These are phyloP conservation scores for Erigeron philadelphicus DNA, from an alignment of 140 eudicot genomes.

Conservation along the genomic window DNA sequence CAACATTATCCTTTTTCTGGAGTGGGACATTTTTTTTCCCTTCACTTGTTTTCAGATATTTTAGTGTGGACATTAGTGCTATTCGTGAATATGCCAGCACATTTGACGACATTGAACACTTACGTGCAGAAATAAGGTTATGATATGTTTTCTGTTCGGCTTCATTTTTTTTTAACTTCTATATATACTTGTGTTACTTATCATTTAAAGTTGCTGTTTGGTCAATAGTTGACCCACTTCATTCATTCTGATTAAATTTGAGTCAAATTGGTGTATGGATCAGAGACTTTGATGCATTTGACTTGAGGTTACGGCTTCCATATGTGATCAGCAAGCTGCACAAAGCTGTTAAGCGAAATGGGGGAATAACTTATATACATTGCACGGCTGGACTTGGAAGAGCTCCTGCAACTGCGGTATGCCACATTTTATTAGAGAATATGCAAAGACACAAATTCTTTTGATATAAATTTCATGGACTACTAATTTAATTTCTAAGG, in stretches of 20 bases:
- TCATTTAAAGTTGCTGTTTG: neutral
- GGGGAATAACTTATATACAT: conserved; percentile 82
- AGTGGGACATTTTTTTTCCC: conserved; percentile 23
- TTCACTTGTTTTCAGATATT: conserved; percentile 55
- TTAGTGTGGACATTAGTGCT: conserved; percentile 78
- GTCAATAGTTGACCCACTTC: conserved; percentile 22
- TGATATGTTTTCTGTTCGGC: neutral
- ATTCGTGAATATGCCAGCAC: conserved; percentile 76
- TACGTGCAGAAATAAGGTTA: conserved; percentile 94
- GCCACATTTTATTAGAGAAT: neutral
- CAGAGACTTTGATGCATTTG: conserved; percentile 95
- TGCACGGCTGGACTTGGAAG: conserved; percentile 98
- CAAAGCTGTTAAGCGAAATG: conserved; percentile 65
- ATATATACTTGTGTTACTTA: neutral
- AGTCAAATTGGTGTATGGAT: conserved; percentile 19
- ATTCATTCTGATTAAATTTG: conserved; percentile 7
- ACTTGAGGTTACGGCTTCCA: conserved; percentile 86
- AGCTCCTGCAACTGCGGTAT: conserved; percentile 94
- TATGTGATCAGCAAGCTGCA: conserved; percentile 79
- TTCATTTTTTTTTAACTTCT: neutral
- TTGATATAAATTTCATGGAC: neutral
- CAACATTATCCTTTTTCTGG: neutral
- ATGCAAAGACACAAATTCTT: neutral
- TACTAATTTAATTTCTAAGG: conserved; percentile 11
- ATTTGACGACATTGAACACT: conserved; percentile 67